Evolutionary conservation across 345 rosid species (phyloP), one percentile per base, ranked within the genome.

Genomic region (Populus simonii): DNA sequence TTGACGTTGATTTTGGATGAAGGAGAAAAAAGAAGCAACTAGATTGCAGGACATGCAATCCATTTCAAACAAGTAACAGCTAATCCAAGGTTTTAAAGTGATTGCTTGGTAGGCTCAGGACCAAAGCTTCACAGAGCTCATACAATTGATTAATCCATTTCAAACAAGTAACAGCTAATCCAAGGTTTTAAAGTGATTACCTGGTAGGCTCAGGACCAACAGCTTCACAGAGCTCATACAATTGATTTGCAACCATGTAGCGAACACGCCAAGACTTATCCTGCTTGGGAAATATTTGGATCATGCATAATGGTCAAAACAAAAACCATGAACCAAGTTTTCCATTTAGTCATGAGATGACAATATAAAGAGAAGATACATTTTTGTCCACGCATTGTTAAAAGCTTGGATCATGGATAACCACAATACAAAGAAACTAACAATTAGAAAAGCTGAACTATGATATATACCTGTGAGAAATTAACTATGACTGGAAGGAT

Each of bases 251-350:
- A 74, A 95, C 98, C 94, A 92, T 89, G 86, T 95, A 92, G 39
- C 99, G 96, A 66, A 95, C 98, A 81, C 99, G 98, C 99, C 98
- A 95, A 47, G 98, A 95, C 85, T 95, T 95, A 75, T 95, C 99
- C 98, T 95, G 90, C 33, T 71, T 65, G 79, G 53, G 49, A 18
- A 55, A 59, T 25, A 35, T 38, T 65, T 65, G 45, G 47, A 63
- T 79, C 70, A 73, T 12, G 74, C 31, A 49, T 36, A 62, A 17
- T 49, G 29, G 62, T 25, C 47, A 68, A 61, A 55, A 43, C 13
- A 62, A 47, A 55, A 8, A 22, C 8, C 41, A 53, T 68, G 62
- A 25, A 63, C 51, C 57, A 17, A 20, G 13, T 29, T 62, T 27
- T 45, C 45, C 70, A 16, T 33, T 11, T 13, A 11, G 25, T 36